Conservation (phyloP, 768 basidiomycete genomes). For the Termitomyces sp. region DNA sequence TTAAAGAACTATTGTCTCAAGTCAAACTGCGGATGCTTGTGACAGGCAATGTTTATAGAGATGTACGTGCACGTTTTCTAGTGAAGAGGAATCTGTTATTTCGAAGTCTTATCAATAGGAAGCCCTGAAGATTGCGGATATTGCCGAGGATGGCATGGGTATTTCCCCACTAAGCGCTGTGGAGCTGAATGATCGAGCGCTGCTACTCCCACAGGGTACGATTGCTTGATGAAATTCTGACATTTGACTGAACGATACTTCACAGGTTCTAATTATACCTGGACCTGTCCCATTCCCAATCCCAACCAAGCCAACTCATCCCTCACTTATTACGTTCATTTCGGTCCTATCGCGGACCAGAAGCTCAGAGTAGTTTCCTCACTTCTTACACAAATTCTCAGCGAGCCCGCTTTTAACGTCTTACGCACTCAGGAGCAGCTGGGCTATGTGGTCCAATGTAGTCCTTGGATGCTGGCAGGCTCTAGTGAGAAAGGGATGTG, state of each 20-base stretch:
- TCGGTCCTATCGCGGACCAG: constrained; percentile 64
- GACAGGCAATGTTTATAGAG: constrained; percentile 78
- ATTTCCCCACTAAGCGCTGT: constrained; percentile 46
- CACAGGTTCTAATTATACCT: constrained; percentile 66
- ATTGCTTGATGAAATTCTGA: not conserved
- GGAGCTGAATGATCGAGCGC: constrained; percentile 47
- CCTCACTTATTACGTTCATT: constrained; percentile 79
- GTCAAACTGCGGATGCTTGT: constrained; percentile 70
- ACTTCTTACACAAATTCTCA: constrained; percentile 76
- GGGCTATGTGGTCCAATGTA: constrained; percentile 82
- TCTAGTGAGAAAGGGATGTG: constrained; percentile 70
- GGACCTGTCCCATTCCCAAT: constrained; percentile 67
- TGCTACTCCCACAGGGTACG: constrained; percentile 70
- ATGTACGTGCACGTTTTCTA: constrained; percentile 42
- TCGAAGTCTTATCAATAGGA: constrained; percentile 40
- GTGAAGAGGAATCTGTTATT: constrained; percentile 1
- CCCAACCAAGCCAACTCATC: constrained; percentile 83
- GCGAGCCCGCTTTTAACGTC: constrained; percentile 89
- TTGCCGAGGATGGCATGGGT: constrained; percentile 60
- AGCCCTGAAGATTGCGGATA: constrained; percentile 65
- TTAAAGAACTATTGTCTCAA: constrained; percentile 50
- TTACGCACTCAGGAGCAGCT: constrained; percentile 94
- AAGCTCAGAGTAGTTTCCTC: constrained; percentile 58
- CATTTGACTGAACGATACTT: not conserved
- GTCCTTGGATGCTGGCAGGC: constrained; percentile 51